phyloP scores from a whole-genome alignment of 1,284 basidiomycete genomes.

The Trametes versicolor region DNA sequence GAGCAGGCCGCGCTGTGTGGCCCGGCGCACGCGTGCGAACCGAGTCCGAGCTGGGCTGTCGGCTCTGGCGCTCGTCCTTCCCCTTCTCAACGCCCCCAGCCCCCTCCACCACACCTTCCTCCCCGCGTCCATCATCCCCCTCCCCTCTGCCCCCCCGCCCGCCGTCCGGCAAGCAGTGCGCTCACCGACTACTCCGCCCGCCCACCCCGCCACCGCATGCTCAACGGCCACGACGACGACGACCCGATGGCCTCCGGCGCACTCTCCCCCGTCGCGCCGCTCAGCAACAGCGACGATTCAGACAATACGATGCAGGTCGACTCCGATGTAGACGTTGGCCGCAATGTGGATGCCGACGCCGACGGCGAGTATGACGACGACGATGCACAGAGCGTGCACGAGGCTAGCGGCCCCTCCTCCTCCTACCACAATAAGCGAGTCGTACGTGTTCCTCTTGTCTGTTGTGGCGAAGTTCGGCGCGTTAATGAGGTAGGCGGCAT shows the following conservation, averaged over 20 bases:
- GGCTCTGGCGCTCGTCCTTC: slow-evolving; percentile 49
- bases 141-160: slow-evolving; percentile 49
- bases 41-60: slow-evolving; percentile 46
- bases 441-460: slow-evolving; percentile 40
- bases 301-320: slow-evolving; percentile 54
- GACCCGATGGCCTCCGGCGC: slow-evolving; percentile 47
- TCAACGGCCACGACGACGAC: slow-evolving; percentile 50
- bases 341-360: slow-evolving; percentile 52
- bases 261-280: slow-evolving; percentile 37
- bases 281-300: slow-evolving; percentile 41
- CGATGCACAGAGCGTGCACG: slow-evolving; percentile 39
- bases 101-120: slow-evolving; percentile 33
- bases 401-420: slow-evolving; percentile 39
- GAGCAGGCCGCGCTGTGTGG: slow-evolving; percentile 40
- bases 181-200: slow-evolving; percentile 31
- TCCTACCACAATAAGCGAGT: slow-evolving; percentile 44
- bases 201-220: slow-evolving; percentile 43
- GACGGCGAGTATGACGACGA: slow-evolving; percentile 50
- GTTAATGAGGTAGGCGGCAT: slow-evolving; percentile 30
- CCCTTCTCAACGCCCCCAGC: slow-evolving; percentile 59
- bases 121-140: slow-evolving; percentile 44
- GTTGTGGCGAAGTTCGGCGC: slow-evolving; percentile 26
- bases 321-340: slow-evolving; percentile 52
- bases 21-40: slow-evolving; percentile 49
- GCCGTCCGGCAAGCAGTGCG: slow-evolving; percentile 42